A percentile compares a stretch with the other conserved stretches of the same genome.
Evolutionary conservation across 139 green algal genomes (phyloP).

Genomic region (Microglena sp.): DNA sequence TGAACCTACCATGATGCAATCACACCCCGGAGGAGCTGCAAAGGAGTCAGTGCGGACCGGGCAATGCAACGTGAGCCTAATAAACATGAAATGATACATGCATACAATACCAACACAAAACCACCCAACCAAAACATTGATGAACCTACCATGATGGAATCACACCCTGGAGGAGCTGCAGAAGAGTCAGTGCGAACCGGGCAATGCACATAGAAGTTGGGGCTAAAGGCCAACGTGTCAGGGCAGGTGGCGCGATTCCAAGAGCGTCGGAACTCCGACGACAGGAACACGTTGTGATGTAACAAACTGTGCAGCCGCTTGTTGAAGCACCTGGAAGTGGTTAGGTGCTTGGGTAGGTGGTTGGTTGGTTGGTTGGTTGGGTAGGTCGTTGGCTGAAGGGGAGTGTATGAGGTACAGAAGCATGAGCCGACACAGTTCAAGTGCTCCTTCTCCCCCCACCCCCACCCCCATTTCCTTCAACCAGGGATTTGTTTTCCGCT

Average conservation of each 20-base stretch:
- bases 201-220: constrained; percentile 83
- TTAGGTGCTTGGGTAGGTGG: too few species aligned
- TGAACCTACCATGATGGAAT: constrained; percentile 53
- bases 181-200: constrained; percentile 68
- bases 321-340: constrained; percentile 22
- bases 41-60: constrained; percentile 63
- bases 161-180: constrained; percentile 48
- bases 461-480: too few species aligned
- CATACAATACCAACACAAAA: too few species aligned
- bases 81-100: too few species aligned
- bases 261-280: constrained; percentile 26
- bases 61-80: too few species aligned
- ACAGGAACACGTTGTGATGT: constrained; percentile 88
- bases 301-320: constrained; percentile 27
- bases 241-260: constrained; percentile 45
- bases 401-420: too few species aligned
- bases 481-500: too few species aligned
- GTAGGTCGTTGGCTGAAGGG: too few species aligned
- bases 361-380: too few species aligned
- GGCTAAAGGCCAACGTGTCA: constrained; percentile 35
- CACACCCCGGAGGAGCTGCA: constrained; percentile 48
- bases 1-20: constrained; percentile 53
- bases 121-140: too few species aligned
- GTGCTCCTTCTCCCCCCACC: too few species aligned
- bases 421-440: too few species aligned